Percentiles rank a stretch among this genome's conserved stretches.
These are phyloP conservation scores for Curvularia spicifera DNA, from an alignment of 2,329 filamentous ascomycete species.

Conservation along the genomic window DNA sequence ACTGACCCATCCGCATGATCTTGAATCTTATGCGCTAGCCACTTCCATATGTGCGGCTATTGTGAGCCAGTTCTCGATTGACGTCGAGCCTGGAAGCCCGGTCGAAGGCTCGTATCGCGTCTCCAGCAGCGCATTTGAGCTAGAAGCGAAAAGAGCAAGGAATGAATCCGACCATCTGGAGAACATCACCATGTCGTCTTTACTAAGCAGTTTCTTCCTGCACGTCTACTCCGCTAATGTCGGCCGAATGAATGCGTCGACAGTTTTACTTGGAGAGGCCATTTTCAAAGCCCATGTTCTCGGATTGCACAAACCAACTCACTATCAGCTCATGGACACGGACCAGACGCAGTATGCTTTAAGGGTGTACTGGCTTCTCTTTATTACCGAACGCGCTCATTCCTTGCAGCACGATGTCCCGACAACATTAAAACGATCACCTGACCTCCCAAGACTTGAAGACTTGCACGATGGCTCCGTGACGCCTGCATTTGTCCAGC, in stretches of 20 bases:
- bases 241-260: conserved; percentile 45
- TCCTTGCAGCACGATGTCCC: conserved; percentile 48
- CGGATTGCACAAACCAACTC: conserved; percentile 36
- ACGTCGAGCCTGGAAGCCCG: conserved; percentile 40
- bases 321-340: conserved; percentile 34
- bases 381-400: conserved; percentile 47
- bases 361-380: conserved; percentile 47
- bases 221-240: conserved; percentile 46
- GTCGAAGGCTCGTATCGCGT: conserved; percentile 44
- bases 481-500: conserved; percentile 43
- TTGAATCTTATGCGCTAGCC: conserved; percentile 43
- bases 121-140: conserved; percentile 39
- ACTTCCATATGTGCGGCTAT: conserved; percentile 45
- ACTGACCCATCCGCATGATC: conserved; percentile 40
- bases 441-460: conserved; percentile 38
- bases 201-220: conserved; percentile 43
- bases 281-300: conserved; percentile 46
- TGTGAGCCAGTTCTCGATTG: conserved; percentile 45
- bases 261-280: conserved; percentile 41
- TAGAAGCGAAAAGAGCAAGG: conserved; percentile 39
- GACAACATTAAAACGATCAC: conserved; percentile 38
- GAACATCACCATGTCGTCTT: conserved; percentile 38
- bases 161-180: conserved; percentile 41
- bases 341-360: conserved; percentile 40
- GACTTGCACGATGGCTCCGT: conserved; percentile 42